phyloP scores from a whole-genome alignment of 2,329 filamentous ascomycete species.

The Botrytis fragariae region DNA sequence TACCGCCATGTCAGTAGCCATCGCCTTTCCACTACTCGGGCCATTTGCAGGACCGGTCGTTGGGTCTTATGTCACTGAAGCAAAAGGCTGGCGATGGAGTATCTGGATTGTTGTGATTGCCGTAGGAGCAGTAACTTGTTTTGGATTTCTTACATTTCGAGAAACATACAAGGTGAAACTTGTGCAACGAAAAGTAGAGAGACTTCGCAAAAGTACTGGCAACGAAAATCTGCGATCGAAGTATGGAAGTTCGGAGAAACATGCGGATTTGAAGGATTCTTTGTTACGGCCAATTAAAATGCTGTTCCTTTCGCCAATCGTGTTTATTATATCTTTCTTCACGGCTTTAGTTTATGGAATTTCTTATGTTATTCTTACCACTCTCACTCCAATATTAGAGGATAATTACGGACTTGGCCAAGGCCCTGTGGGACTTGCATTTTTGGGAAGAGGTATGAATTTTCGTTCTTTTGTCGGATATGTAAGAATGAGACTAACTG shows the following conservation, averaged over 20 bases:
- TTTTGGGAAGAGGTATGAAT: conserved; percentile 40
- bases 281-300: conserved; percentile 38
- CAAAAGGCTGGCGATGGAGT: conserved; percentile 40
- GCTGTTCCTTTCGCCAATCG: conserved; percentile 37
- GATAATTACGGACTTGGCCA: conserved; percentile 39
- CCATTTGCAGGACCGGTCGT: conserved; percentile 35
- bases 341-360: conserved; percentile 40
- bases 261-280: background rate
- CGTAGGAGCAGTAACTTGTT: conserved; percentile 4
- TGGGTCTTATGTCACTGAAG: conserved; percentile 38
- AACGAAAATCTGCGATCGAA: conserved; percentile 8
- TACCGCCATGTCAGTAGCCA: conserved; percentile 13
- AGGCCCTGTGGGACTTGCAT: conserved; percentile 39
- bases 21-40: conserved; percentile 31
- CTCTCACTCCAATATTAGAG: conserved; percentile 40
- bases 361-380: conserved; percentile 42
- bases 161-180: conserved; percentile 12
- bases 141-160: conserved; percentile 4
- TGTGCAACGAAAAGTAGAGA: background rate
- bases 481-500: background rate
- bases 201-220: conserved; percentile 1
- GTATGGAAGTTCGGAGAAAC: background rate
- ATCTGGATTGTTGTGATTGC: conserved; percentile 40
- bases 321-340: conserved; percentile 39
- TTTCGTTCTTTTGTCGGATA: conserved; percentile 23